Base-by-base conservation (phyloP, 805 yeast genomes). In the Suhomyces tanzawaensis region DNA sequence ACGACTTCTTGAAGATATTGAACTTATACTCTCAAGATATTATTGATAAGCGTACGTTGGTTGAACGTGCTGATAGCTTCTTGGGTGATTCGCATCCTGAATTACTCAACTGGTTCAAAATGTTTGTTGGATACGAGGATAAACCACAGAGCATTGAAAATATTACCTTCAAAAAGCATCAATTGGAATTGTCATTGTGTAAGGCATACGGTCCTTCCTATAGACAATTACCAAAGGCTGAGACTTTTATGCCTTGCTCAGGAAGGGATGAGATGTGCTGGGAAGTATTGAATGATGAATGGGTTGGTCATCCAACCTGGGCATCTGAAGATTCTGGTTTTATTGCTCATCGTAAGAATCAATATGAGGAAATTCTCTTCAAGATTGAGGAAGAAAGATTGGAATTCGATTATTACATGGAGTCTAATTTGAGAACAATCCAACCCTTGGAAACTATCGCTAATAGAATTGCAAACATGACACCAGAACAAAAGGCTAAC, bases 271-370 rank as follows among this genome's bases (percentile, higher is more conserved):
- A 91, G 52, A 85, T 93, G 90, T 93, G 99, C 60, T 91, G 97
- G 97, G 97, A 91, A 56, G 96, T 93, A 12, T 74, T 93, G 51
- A 93, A 93, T 62, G 99, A 93, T 60, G 98, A 91, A 63, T 93
- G 98, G 97, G 98, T 93, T 24, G 96, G 97, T 5, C 98, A 93
- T 63, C 99, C 99, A 16, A 95, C 96, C n/a, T 93, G 99, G 99
- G 99, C 98, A 3, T 91, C 98, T 0, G 99, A 93, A 61, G 99
- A 93, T 61, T 86, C 96, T 9, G 99, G 99, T 0, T 93, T 91
- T 53, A 90, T 93, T 58, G 96, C 99, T n/a, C 99, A 93, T 61
- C 79, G 98, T 48, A 93, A 93, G 64, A 93, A 93, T 58, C 99
- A 93, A 66, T 93, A 91, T 59, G 99, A 93, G 63, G 99, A 93